A percentile compares a stretch with the other conserved stretches of the same genome.
These are phyloP conservation scores for Coemansia sp. DNA, from an alignment of 192 early-diverging fungal genomes.

Conservation along the genomic window DNA sequence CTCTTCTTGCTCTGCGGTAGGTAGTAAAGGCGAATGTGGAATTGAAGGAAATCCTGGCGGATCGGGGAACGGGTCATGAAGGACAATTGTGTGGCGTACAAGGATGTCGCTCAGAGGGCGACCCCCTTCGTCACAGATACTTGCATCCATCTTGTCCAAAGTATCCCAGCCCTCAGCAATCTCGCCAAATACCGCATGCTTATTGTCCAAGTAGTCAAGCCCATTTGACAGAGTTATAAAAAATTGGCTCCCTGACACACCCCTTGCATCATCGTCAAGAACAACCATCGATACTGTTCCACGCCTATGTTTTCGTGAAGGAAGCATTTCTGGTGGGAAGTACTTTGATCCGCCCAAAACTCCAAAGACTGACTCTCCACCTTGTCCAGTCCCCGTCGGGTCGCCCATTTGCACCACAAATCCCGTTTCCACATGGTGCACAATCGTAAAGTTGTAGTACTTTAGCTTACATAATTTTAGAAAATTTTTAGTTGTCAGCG, in stretches of 20 bases:
- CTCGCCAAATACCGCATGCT: slow-evolving; percentile 91
- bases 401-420: slow-evolving; percentile 97
- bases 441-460: slow-evolving; percentile 78
- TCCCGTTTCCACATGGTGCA: slow-evolving; percentile 80
- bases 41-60: slow-evolving; percentile 68
- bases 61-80: slow-evolving; percentile 92
- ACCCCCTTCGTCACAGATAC: slow-evolving; percentile 67
- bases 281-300: slow-evolving; percentile 91
- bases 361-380: slow-evolving; percentile 71
- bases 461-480: slow-evolving; percentile 80
- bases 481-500: slow-evolving; percentile 87
- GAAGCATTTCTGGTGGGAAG: slow-evolving; percentile 69
- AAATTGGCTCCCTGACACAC: slow-evolving; percentile 61
- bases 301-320: slow-evolving; percentile 70
- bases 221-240: slow-evolving; percentile 67
- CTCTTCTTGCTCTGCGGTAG: slow-evolving; percentile 70
- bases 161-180: slow-evolving; percentile 89
- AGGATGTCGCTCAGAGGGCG: slow-evolving; percentile 84
- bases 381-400: slow-evolving; percentile 89
- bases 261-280: slow-evolving; percentile 25
- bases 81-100: slow-evolving; percentile 86
- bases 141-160: slow-evolving; percentile 73
- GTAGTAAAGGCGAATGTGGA: slow-evolving; percentile 67
- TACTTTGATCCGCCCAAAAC: slow-evolving; percentile 57
- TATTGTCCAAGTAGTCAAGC: slow-evolving; percentile 71